A percentile compares a stretch with the other conserved stretches of the same genome.
Evolutionary conservation across 352 stramenopile species (phyloP).

Genomic region (Phytopythium litorale): DNA sequence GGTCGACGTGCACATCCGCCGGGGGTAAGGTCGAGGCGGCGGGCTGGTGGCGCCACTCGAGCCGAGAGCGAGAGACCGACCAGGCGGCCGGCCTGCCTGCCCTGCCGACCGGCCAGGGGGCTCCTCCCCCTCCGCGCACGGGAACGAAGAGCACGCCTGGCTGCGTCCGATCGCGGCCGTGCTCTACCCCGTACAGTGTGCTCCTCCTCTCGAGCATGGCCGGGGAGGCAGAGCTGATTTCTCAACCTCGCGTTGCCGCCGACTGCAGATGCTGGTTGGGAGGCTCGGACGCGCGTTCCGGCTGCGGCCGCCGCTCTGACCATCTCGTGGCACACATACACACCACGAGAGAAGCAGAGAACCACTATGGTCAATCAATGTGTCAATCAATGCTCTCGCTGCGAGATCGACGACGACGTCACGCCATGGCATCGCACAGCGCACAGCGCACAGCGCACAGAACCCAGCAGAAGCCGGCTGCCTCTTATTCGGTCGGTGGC

Average conservation of each 20-base stretch:
- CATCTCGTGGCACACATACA: too few relatives aligned
- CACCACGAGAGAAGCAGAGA: too few relatives aligned
- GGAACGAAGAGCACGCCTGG: not conserved
- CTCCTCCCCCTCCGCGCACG: not conserved
- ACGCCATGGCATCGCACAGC: too few relatives aligned
- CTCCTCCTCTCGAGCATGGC: not conserved
- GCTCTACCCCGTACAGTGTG: not conserved
- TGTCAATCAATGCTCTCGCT: too few relatives aligned
- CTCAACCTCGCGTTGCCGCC: not conserved
- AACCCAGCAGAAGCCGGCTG: not conserved
- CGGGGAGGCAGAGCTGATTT: not conserved
- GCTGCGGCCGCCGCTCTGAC: too few relatives aligned
- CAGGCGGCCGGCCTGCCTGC: not conserved
- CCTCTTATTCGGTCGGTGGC: not conserved
- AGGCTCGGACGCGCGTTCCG: not conserved
- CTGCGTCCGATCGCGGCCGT: not conserved
- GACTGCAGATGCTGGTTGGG: not conserved
- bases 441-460: too few relatives aligned
- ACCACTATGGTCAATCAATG: too few relatives aligned
- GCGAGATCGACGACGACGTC: too few relatives aligned
- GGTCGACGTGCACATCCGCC: not conserved
- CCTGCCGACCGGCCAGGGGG: not conserved
- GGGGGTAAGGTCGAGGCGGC: not conserved
- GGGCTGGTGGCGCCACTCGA: not conserved
- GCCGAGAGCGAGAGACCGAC: not conserved